phyloP scores from a whole-genome alignment of 306 rosid species.

The Cicer yamashitae region DNA sequence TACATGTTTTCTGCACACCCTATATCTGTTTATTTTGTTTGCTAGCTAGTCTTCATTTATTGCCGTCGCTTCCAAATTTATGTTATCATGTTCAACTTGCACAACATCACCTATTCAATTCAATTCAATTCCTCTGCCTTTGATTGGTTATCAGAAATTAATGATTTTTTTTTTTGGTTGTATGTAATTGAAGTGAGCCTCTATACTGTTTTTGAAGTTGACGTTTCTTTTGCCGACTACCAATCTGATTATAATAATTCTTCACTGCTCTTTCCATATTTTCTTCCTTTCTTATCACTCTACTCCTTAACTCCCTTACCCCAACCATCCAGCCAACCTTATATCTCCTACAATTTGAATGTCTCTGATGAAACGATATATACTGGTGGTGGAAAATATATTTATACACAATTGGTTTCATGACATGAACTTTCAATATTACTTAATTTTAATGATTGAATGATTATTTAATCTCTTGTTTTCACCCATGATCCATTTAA shows the following conservation, averaged over 20 bases:
- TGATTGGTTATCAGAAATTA: slow-evolving; percentile 1
- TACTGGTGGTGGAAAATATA: not conserved
- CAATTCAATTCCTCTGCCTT: not conserved
- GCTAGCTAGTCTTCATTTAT: slow-evolving; percentile 20
- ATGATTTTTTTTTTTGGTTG: not conserved
- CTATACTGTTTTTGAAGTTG: not conserved
- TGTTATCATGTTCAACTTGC: not conserved
- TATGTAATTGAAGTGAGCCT: slow-evolving; percentile 5
- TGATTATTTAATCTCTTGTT: not conserved
- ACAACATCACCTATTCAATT: not conserved
- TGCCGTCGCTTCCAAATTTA: not conserved
- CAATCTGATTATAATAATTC: not conserved
- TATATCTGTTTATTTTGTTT: not conserved
- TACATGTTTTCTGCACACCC: slow-evolving; percentile 18
- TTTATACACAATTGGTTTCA: not conserved
- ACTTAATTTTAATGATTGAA: slow-evolving; percentile 3
- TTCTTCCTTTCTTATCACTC: not conserved
- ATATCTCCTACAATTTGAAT: not conserved
- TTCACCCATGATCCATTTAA: not conserved
- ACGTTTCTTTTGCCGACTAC: not conserved
- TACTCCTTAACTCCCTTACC: not conserved
- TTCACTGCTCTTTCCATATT: not conserved
- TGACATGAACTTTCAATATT: not conserved
- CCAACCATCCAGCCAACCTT: not conserved
- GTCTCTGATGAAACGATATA: not conserved